Evolutionary conservation across 2,329 filamentous ascomycete species (phyloP).

Genomic region (Phialophora expanda): DNA sequence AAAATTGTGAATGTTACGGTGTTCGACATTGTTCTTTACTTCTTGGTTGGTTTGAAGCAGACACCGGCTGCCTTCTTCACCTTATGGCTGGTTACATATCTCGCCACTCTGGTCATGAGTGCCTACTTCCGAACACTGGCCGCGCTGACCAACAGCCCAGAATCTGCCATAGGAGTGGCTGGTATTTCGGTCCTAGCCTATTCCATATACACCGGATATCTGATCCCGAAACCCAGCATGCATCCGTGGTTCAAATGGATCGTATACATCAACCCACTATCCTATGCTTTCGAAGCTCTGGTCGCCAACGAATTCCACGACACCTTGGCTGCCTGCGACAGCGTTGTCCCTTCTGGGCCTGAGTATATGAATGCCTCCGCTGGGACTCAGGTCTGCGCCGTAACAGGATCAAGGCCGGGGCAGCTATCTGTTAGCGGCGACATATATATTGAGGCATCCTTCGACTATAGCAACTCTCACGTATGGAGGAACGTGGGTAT

Average conservation of each 20-base stretch:
- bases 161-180: too few relatives aligned
- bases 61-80: conserved; percentile 65
- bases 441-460: too few relatives aligned
- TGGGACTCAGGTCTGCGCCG: too few relatives aligned
- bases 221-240: conserved; percentile 55
- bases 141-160: conserved; percentile 55
- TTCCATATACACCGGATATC: conserved; percentile 51
- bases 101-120: conserved; percentile 62
- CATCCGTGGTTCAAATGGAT: conserved; percentile 67
- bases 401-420: too few relatives aligned
- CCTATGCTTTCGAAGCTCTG: conserved; percentile 49
- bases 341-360: conserved; percentile 48
- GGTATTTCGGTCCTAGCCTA: too few relatives aligned
- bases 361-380: too few relatives aligned
- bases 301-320: conserved; percentile 47
- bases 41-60: conserved; percentile 64
- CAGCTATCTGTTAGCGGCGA: too few relatives aligned
- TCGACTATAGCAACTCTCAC: too few relatives aligned
- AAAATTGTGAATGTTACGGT: conserved; percentile 64
- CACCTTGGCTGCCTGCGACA: conserved; percentile 36
- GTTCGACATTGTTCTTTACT: conserved; percentile 67
- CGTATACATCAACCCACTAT: conserved; percentile 55
- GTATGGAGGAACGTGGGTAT: too few relatives aligned
- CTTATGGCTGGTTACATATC: conserved; percentile 60
- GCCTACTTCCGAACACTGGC: conserved; percentile 63